Evolutionary conservation across 768 basidiomycete genomes (phyloP).

Genomic region (Hypholoma fasciculare): DNA sequence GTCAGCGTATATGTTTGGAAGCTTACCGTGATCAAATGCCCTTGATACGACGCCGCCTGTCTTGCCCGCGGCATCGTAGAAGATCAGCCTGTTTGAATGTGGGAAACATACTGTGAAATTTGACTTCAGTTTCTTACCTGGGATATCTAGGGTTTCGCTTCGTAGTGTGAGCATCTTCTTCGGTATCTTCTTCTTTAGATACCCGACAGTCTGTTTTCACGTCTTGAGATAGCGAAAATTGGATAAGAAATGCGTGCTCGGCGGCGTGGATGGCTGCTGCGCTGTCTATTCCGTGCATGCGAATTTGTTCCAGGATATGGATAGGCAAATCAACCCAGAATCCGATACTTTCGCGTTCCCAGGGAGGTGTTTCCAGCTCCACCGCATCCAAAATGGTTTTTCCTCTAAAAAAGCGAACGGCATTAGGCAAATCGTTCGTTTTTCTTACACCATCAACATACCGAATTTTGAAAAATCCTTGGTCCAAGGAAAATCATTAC

Average conservation of each 20-base stretch:
- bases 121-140: not conserved
- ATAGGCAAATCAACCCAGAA: constrained; percentile 78
- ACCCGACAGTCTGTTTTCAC: constrained; percentile 84
- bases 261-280: constrained; percentile 87
- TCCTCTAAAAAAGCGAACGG: constrained; percentile 39
- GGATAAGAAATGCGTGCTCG: constrained; percentile 80
- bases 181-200: constrained; percentile 70
- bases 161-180: constrained; percentile 37
- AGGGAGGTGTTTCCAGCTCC: constrained; percentile 76
- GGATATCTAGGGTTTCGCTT: not conserved
- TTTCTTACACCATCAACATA: constrained; percentile 17
- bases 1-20: not conserved
- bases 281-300: constrained; percentile 53
- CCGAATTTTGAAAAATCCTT: constrained; percentile 84
- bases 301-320: constrained; percentile 50
- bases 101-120: too few relatives aligned
- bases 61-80: constrained; percentile 73
- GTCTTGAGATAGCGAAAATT: constrained; percentile 67
- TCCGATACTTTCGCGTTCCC: constrained; percentile 72
- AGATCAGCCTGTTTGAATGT: constrained; percentile 51
- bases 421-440: not conserved
- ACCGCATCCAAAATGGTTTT: constrained; percentile 72
- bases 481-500: too few relatives aligned
- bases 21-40: constrained; percentile 79
- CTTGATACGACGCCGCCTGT: constrained; percentile 73